Evolutionary conservation across 225 moss, liverwort and hornwort species (phyloP).

Genomic region (Polytrichum commune): DNA sequence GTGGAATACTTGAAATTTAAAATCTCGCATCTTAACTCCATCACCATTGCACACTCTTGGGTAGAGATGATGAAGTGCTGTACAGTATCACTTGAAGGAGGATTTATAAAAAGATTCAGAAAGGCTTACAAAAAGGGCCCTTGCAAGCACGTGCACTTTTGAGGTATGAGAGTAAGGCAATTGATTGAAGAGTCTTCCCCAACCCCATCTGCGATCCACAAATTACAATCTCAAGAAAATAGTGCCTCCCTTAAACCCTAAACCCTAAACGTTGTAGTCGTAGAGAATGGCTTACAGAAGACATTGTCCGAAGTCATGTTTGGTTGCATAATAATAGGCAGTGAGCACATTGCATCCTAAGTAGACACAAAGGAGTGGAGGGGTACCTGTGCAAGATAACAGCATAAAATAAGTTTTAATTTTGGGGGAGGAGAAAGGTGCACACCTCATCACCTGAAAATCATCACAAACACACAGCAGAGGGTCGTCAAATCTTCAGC

Average conservation of each 20-base stretch:
- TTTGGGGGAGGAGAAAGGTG: background rate
- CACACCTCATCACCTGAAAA: conserved; percentile 89
- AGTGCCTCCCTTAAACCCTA: conserved; percentile 6
- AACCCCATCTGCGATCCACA: conserved; percentile 82
- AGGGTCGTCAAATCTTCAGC: too few relatives aligned
- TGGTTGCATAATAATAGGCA: too few relatives aligned
- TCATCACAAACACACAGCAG: conserved; percentile 11
- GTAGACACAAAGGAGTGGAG: too few relatives aligned
- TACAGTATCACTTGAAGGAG: background rate
- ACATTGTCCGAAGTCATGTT: too few relatives aligned
- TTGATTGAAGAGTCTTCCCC: conserved; percentile 85
- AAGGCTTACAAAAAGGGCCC: conserved; percentile 76
- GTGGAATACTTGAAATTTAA: too few relatives aligned
- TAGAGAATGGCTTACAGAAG: too few relatives aligned
- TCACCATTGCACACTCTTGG: too few relatives aligned
- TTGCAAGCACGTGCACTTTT: conserved; percentile 42
- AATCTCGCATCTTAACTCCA: too few relatives aligned
- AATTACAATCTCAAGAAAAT: conserved; percentile 1
- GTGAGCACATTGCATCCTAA: too few relatives aligned
- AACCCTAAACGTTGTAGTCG: conserved; percentile 6
- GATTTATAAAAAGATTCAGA: background rate
- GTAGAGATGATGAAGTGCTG: too few relatives aligned
- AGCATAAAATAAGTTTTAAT: too few relatives aligned
- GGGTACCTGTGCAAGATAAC: too few relatives aligned
- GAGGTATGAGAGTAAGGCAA: conserved; percentile 70